These are phyloP conservation scores for Botryotinia narcissicola DNA, from an alignment of 2,329 filamentous ascomycete genomes.

Conservation along the genomic window DNA sequence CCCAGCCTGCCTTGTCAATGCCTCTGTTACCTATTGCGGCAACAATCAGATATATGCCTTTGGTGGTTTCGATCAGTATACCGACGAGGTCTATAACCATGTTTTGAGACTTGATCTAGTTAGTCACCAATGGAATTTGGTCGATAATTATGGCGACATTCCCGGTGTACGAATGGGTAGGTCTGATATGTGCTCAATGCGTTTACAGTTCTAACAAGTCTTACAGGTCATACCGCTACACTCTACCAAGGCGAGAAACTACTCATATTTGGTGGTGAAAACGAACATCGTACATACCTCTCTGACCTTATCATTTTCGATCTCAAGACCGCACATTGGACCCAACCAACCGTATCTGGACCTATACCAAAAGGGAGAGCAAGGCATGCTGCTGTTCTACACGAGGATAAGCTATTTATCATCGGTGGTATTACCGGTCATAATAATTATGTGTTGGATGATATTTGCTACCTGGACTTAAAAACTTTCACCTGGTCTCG, in stretches of 20 bases:
- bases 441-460: slow-evolving; percentile 88
- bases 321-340: slow-evolving; percentile 91
- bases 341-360: slow-evolving; percentile 82
- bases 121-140: slow-evolving; percentile 88
- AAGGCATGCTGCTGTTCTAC: slow-evolving; percentile 83
- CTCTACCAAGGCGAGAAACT: slow-evolving; percentile 92
- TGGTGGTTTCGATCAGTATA: slow-evolving; percentile 97
- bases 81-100: slow-evolving; percentile 98
- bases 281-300: slow-evolving; percentile 93
- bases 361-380: slow-evolving; percentile 85
- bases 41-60: slow-evolving; percentile 98
- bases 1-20: slow-evolving; percentile 94
- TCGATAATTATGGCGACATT: slow-evolving; percentile 98
- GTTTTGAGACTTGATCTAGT: slow-evolving; percentile 84
- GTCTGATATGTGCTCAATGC: slow-evolving; percentile 30
- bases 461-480: slow-evolving; percentile 93
- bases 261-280: slow-evolving; percentile 96
- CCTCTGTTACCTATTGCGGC: slow-evolving; percentile 96
- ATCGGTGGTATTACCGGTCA: slow-evolving; percentile 93
- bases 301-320: slow-evolving; percentile 97
- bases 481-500: slow-evolving; percentile 98
- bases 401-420: slow-evolving; percentile 96
- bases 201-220: not conserved
- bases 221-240: slow-evolving; percentile 83
- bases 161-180: slow-evolving; percentile 94